Conservation (phyloP, 2,329 filamentous ascomycete genomes). For the Balansia obtecta region DNA sequence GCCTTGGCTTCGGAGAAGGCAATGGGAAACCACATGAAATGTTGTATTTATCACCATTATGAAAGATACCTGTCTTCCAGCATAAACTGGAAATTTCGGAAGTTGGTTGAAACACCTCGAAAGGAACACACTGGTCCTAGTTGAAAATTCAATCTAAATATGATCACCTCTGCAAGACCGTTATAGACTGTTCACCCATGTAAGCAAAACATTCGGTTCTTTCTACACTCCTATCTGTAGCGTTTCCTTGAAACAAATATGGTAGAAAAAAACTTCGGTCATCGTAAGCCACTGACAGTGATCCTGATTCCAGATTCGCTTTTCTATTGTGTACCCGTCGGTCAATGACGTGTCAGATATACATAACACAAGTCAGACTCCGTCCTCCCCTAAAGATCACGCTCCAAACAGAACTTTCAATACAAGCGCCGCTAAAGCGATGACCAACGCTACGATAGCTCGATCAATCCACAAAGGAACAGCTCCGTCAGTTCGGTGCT, state of each 20-base stretch:
- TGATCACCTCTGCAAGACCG: no score
- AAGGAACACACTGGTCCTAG: no score
- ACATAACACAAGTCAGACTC: background rate
- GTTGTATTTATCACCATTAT: background rate
- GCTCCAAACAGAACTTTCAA: conserved; percentile 35
- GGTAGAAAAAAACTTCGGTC: background rate
- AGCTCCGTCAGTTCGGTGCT: conserved; percentile 24
- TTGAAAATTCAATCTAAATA: no score
- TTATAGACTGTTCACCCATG: no score
- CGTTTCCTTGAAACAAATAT: no score
- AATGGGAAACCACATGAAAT: background rate
- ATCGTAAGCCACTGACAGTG: background rate
- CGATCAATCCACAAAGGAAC: conserved; percentile 70
- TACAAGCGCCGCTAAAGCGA: conserved; percentile 60
- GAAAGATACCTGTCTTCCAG: no score
- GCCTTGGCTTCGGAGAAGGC: conserved; percentile 14
- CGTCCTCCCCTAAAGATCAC: background rate
- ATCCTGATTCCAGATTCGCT: background rate
- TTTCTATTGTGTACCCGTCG: background rate
- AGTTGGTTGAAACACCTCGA: no score
- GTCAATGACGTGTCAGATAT: background rate
- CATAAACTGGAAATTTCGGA: no score
- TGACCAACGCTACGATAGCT: conserved; percentile 60
- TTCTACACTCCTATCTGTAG: no score
- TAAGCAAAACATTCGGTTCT: no score